Conservation (phyloP, 2,329 filamentous ascomycete genomes). For the Neopestalotiopsis rosae region DNA sequence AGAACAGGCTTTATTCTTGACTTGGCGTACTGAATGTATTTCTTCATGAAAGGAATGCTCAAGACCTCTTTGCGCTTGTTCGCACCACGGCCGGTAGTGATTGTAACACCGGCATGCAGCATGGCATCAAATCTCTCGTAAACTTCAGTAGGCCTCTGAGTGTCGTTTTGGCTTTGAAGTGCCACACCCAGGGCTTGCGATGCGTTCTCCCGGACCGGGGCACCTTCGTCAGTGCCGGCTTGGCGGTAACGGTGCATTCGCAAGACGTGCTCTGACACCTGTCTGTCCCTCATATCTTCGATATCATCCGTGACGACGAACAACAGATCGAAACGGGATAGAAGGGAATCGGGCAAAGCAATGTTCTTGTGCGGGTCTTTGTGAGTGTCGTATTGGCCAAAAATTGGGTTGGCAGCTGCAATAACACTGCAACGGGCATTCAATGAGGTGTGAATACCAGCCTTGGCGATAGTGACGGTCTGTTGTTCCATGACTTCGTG, state of each 20-base stretch:
- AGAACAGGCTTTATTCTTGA: slow-evolving; percentile 86
- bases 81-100: slow-evolving; percentile 75
- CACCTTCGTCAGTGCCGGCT: slow-evolving; percentile 90
- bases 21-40: slow-evolving; percentile 99
- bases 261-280: slow-evolving; percentile 94
- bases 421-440: slow-evolving; percentile 97
- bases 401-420: slow-evolving; percentile 95
- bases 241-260: slow-evolving; percentile 97
- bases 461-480: slow-evolving; percentile 98
- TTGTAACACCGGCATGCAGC: slow-evolving; percentile 88
- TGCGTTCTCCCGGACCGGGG: slow-evolving; percentile 87
- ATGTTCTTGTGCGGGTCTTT: slow-evolving; percentile 99
- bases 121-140: slow-evolving; percentile 97
- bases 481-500: slow-evolving; percentile 99
- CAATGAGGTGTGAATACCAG: slow-evolving; percentile 95
- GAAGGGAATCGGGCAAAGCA: slow-evolving; percentile 90
- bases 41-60: slow-evolving; percentile 98
- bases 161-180: slow-evolving; percentile 75
- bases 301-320: slow-evolving; percentile 99
- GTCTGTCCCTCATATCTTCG: slow-evolving; percentile 87
- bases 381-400: slow-evolving; percentile 97
- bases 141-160: slow-evolving; percentile 81
- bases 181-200: slow-evolving; percentile 88
- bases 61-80: slow-evolving; percentile 84
- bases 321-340: slow-evolving; percentile 97